Percentiles rank a stretch among this genome's conserved stretches.
These are phyloP conservation scores for Simmondsia chinensis DNA, from an alignment of 148 eudicot species.

Conservation along the genomic window DNA sequence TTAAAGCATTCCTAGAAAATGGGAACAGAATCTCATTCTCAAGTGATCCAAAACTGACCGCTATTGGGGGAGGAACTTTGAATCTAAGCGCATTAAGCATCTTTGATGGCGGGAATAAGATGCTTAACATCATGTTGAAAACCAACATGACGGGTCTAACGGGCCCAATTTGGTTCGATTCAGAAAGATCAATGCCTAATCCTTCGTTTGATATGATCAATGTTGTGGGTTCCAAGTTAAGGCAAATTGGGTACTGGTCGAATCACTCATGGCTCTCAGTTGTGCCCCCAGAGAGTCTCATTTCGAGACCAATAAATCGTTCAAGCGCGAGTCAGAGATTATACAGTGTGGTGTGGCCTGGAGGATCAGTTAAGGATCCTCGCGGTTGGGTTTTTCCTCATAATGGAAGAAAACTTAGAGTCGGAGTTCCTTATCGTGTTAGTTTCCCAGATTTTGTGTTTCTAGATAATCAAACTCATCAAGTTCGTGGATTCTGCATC, in stretches of 20 bases:
- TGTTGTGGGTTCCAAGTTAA: constrained; percentile 19
- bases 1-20: constrained; percentile 21
- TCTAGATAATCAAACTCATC: constrained; percentile 16
- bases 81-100: constrained; percentile 37
- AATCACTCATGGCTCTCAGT: constrained; percentile 37
- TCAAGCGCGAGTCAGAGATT: constrained; percentile 25
- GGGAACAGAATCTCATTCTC: constrained; percentile 50
- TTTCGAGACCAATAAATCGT: constrained; percentile 17
- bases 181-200: constrained; percentile 17
- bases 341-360: constrained; percentile 36
- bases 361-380: constrained; percentile 24
- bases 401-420: constrained; percentile 24
- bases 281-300: constrained; percentile 29
- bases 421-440: constrained; percentile 37
- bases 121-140: constrained; percentile 29
- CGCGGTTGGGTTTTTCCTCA: constrained; percentile 41
- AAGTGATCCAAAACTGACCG: constrained; percentile 23
- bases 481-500: constrained; percentile 29
- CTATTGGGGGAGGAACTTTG: constrained; percentile 24
- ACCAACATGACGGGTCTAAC: constrained; percentile 29
- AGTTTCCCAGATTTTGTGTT: constrained; percentile 33
- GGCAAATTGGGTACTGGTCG: constrained; percentile 46
- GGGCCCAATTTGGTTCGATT: constrained; percentile 20
- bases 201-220: constrained; percentile 42
- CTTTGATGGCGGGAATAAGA: constrained; percentile 37